Conservation (phyloP, 768 basidiomycete species). For the Bullera alba region DNA sequence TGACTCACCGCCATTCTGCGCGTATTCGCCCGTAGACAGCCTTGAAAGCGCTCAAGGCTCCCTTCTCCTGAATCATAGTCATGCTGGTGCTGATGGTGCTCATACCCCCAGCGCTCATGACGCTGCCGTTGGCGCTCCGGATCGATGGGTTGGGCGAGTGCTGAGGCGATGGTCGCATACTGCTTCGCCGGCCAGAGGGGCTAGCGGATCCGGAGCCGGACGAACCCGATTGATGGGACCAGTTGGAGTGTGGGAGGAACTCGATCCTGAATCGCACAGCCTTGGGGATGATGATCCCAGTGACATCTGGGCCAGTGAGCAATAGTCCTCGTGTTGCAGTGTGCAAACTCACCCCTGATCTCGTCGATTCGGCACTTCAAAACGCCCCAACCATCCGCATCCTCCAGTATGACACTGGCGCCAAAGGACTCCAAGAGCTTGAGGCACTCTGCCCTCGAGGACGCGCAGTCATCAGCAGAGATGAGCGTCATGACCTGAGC, state of each 20-base stretch:
- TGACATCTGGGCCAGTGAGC: conserved; percentile 14
- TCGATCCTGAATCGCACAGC: conserved; percentile 77
- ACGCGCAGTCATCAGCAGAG: conserved; percentile 49
- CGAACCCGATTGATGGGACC: conserved; percentile 3
- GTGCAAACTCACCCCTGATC: conserved; percentile 47
- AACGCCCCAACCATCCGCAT: conserved; percentile 58
- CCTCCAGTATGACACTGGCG: conserved; percentile 60
- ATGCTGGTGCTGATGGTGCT: conserved; percentile 51
- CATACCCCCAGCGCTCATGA: not conserved
- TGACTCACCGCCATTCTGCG: conserved; percentile 59
- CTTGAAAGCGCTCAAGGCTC: conserved; percentile 72
- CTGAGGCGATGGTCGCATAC: not conserved
- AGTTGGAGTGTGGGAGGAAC: conserved; percentile 49
- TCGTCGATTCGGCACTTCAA: conserved; percentile 75
- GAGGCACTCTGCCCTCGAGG: conserved; percentile 68
- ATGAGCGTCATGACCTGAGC: conserved; percentile 43
- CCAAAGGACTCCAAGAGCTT: conserved; percentile 68
- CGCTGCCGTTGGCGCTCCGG: not conserved
- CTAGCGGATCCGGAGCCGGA: not conserved
- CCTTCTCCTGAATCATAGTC: conserved; percentile 73
- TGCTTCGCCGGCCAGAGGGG: not conserved
- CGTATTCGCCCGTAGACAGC: conserved; percentile 61
- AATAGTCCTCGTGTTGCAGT: not conserved
- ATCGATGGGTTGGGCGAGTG: conserved; percentile 3
- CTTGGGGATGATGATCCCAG: conserved; percentile 57